phyloP scores from a whole-genome alignment of 345 rosid genomes.

The Ailanthus altissimus region DNA sequence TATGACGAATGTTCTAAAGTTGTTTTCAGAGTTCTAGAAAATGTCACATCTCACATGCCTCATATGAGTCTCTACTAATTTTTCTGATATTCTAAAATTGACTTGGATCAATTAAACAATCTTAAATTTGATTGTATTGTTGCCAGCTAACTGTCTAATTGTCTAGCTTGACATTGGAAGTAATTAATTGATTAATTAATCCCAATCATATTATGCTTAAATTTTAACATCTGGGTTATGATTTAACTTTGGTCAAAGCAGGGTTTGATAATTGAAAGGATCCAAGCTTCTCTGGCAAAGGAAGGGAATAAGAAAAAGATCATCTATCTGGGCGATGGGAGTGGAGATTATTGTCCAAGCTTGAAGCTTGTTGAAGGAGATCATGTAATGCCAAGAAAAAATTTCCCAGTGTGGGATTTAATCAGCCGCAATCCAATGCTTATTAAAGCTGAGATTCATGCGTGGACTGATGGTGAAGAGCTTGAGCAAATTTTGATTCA shows the following conservation, averaged over 20 bases:
- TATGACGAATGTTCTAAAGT: neutral
- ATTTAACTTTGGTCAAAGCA: conserved; percentile 14
- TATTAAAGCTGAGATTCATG: conserved; percentile 65
- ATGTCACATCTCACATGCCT: neutral
- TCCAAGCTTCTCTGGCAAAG: conserved; percentile 51
- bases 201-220: neutral
- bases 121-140: neutral
- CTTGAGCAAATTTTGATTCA: conserved; percentile 47
- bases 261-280: conserved; percentile 68
- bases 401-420: conserved; percentile 78
- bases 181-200: neutral
- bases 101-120: neutral
- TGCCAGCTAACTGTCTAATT: neutral
- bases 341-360: conserved; percentile 81
- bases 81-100: neutral
- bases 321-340: conserved; percentile 83
- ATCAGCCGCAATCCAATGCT: conserved; percentile 52
- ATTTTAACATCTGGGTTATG: neutral
- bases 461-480: conserved; percentile 73
- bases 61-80: neutral
- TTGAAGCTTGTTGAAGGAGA: conserved; percentile 59
- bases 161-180: neutral
- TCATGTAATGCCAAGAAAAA: conserved; percentile 81
- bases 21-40: neutral
- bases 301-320: conserved; percentile 50